phyloP scores from a whole-genome alignment of 2,329 filamentous ascomycete species.

The Hypoxylon sp. region DNA sequence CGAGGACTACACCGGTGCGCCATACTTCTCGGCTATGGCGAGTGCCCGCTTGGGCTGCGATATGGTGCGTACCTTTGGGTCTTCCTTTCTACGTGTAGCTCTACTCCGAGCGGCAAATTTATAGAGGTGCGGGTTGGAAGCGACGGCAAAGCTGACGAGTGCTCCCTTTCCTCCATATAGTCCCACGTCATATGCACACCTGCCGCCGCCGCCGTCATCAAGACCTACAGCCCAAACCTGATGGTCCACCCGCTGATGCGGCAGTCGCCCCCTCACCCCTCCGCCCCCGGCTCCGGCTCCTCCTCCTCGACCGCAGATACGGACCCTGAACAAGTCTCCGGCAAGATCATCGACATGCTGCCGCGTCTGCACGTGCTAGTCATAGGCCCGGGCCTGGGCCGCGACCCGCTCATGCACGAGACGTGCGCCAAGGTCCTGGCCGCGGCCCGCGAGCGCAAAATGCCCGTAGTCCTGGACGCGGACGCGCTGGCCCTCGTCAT shows the following conservation, averaged over 20 bases:
- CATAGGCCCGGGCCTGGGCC: slow-evolving; percentile 90
- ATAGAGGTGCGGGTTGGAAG: not conserved
- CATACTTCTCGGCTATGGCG: slow-evolving; percentile 98
- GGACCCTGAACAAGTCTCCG: slow-evolving; percentile 73
- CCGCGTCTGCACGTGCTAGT: slow-evolving; percentile 92
- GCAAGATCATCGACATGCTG: slow-evolving; percentile 82
- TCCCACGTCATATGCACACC: slow-evolving; percentile 97
- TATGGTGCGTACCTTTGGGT: slow-evolving; percentile 74
- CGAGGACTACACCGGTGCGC: slow-evolving; percentile 95
- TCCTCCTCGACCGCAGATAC: slow-evolving; percentile 65
- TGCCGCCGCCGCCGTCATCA: slow-evolving; percentile 88
- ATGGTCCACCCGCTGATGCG: slow-evolving; percentile 99
- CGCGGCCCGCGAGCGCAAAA: slow-evolving; percentile 78
- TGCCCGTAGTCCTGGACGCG: slow-evolving; percentile 92
- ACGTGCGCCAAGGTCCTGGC: slow-evolving; percentile 84
- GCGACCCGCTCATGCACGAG: slow-evolving; percentile 90
- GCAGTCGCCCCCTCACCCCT: slow-evolving; percentile 67
- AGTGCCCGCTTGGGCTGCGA: slow-evolving; percentile 91
- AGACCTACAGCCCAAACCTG: slow-evolving; percentile 96
- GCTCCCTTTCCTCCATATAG: slow-evolving; percentile 58
- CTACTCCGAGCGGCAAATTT: not conserved
- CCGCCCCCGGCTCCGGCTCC: slow-evolving; percentile 59
- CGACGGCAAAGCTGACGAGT: slow-evolving; percentile 2
- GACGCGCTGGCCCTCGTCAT: slow-evolving; percentile 88
- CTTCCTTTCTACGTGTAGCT: not conserved